Percentiles rank a stretch among this genome's conserved stretches.
Evolutionary conservation across 164 flowering plant genomes (phyloP).

Genomic region (Houttuynia cordata): DNA sequence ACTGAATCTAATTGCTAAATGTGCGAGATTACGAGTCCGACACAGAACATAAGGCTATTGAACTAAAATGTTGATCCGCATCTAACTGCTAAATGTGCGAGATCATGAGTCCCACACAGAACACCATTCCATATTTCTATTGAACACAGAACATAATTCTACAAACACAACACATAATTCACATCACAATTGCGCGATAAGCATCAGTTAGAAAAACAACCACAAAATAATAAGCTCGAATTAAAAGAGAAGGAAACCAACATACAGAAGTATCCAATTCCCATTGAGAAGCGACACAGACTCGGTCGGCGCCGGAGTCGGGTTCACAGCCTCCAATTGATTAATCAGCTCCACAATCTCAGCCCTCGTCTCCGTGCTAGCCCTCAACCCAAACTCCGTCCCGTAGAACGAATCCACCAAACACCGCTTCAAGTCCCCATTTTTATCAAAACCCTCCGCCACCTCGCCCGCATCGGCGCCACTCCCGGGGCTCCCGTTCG

Average conservation of each 20-base stretch:
- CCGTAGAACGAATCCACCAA: slow-evolving; percentile 80
- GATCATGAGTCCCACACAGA: no score
- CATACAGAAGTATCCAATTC: slow-evolving; percentile 86
- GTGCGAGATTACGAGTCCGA: no score
- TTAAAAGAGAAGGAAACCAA: not conserved
- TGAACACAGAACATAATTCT: no score
- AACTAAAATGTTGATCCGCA: no score
- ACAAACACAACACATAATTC: not conserved
- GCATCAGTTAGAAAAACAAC: not conserved
- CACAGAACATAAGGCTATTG: no score
- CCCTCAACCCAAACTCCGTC: slow-evolving; percentile 60
- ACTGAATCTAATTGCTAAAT: no score
- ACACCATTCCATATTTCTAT: no score
- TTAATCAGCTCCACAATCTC: slow-evolving; percentile 75
- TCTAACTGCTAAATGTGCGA: no score
- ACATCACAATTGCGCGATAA: no score
- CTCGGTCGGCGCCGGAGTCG: slow-evolving; percentile 59
- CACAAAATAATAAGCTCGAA: not conserved
- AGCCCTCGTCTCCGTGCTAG: slow-evolving; percentile 59
- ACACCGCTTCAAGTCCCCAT: slow-evolving; percentile 56
- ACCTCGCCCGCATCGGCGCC: not conserved
- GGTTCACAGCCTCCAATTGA: slow-evolving; percentile 76
- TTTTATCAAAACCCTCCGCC: slow-evolving; percentile 8
- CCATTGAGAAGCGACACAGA: slow-evolving; percentile 59
- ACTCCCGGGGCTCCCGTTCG: slow-evolving; percentile 14